These are phyloP conservation scores for Ophioceras dolichostomum DNA, from an alignment of 2,329 filamentous ascomycete genomes.

Conservation along the genomic window DNA sequence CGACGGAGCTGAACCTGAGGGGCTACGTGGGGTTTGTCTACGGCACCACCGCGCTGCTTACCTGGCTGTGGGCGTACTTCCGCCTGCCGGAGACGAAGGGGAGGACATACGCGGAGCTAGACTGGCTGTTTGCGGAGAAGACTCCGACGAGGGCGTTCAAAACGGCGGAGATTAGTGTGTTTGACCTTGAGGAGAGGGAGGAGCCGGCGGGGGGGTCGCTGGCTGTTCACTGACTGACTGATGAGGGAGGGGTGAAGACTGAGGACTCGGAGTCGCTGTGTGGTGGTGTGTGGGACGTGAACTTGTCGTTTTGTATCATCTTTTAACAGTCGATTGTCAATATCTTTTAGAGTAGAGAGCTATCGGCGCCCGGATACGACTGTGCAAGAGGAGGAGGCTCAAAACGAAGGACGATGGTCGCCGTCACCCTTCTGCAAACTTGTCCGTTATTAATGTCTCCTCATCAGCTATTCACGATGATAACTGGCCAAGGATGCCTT, in stretches of 20 bases:
- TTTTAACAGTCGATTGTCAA: too few relatives aligned
- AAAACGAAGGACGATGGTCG: too few relatives aligned
- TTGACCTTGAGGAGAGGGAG: not conserved
- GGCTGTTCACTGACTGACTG: not conserved
- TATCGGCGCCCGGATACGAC: too few relatives aligned
- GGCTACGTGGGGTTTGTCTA: slow-evolving; percentile 2
- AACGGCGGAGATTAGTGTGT: not conserved
- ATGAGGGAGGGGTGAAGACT: not conserved
- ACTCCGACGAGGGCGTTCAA: not conserved
- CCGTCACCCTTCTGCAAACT: too few relatives aligned
- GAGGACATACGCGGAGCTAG: slow-evolving; percentile 41
- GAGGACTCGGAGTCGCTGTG: too few relatives aligned
- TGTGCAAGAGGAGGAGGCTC: too few relatives aligned
- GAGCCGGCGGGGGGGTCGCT: not conserved
- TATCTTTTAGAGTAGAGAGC: too few relatives aligned
- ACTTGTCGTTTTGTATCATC: too few relatives aligned
- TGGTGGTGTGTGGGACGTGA: too few relatives aligned
- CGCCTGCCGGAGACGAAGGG: slow-evolving; percentile 24
- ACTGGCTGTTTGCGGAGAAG: slow-evolving; percentile 35
- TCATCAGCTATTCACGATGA: too few relatives aligned
- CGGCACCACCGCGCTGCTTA: slow-evolving; percentile 3
- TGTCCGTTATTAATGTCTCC: too few relatives aligned
- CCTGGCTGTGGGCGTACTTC: slow-evolving; percentile 4
- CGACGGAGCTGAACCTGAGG: slow-evolving; percentile 21
- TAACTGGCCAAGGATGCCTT: too few relatives aligned